Evolutionary conservation across 2,329 filamentous ascomycete genomes (phyloP).

Genomic region (Stagonosporopsis chrysanthemi): DNA sequence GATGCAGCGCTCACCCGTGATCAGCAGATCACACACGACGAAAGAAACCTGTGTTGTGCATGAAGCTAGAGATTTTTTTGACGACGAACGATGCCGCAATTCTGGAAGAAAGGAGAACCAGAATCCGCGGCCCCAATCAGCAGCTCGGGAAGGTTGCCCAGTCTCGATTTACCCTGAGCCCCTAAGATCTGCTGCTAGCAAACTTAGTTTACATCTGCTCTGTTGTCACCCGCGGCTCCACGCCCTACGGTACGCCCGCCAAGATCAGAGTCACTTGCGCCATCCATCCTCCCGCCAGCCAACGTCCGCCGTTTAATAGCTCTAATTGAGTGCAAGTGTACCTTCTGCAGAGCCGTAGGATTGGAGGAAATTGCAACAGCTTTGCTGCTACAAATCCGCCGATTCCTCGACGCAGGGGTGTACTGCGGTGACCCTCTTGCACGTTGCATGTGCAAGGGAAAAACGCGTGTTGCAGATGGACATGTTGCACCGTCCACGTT

Average conservation of each 20-base stretch:
- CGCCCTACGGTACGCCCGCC: slow-evolving; percentile 15
- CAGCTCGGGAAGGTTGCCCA: neutral
- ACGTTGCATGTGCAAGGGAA: slow-evolving; percentile 10
- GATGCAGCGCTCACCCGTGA: slow-evolving; percentile 1
- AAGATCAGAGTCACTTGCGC: slow-evolving; percentile 18
- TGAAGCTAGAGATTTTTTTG: neutral
- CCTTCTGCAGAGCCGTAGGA: neutral
- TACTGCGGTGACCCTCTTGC: slow-evolving; percentile 6
- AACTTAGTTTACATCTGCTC: slow-evolving; percentile 7
- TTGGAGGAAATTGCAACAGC: neutral
- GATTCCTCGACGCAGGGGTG: slow-evolving; percentile 10
- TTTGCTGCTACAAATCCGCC: slow-evolving; percentile 2
- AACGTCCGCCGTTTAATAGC: slow-evolving; percentile 16
- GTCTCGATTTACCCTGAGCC: slow-evolving; percentile 21
- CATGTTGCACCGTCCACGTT: slow-evolving; percentile 5
- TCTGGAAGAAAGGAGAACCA: slow-evolving; percentile 8
- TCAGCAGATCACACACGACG: slow-evolving; percentile 17
- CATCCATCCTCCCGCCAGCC: slow-evolving; percentile 18
- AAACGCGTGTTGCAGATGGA: slow-evolving; percentile 7
- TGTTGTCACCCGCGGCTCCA: slow-evolving; percentile 12
- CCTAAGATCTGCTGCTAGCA: slow-evolving; percentile 15
- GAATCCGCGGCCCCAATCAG: slow-evolving; percentile 11
- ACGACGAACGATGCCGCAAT: slow-evolving; percentile 5
- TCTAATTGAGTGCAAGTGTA: neutral
- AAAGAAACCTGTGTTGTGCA: slow-evolving; percentile 12